A percentile compares a stretch with the other conserved stretches of the same genome.
Conservation (phyloP, 306 rosid species). For the Castanea crenata region DNA sequence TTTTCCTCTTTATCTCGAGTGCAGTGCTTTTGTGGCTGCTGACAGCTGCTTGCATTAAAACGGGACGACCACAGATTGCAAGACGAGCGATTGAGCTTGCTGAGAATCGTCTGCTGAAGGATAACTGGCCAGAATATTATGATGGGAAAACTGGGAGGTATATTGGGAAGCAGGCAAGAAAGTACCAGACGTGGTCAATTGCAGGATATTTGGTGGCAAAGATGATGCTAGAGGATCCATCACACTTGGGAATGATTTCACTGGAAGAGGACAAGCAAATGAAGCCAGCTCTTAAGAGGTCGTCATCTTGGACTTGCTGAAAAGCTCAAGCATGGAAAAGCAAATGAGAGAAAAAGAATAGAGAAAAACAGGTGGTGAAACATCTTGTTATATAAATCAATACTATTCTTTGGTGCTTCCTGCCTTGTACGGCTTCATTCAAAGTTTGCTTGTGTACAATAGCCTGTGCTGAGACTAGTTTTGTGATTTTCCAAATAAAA, state of each 20-base stretch:
- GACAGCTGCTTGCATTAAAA: conserved; percentile 90
- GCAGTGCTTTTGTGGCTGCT: conserved; percentile 86
- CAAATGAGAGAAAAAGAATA: conserved; percentile 27
- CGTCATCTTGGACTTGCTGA: conserved; percentile 83
- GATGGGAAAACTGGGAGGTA: conserved; percentile 87
- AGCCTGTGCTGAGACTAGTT: conserved; percentile 48
- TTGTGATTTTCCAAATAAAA: conserved; percentile 48
- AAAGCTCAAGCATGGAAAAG: conserved; percentile 22
- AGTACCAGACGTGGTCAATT: conserved; percentile 90
- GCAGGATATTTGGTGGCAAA: conserved; percentile 92
- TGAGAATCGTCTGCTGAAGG: conserved; percentile 79
- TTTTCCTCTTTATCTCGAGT: conserved; percentile 15
- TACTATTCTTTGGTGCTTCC: conserved; percentile 49
- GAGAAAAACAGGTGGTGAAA: conserved; percentile 48
- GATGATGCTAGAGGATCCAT: conserved; percentile 94
- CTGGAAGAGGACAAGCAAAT: conserved; percentile 91
- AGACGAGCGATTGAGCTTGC: conserved; percentile 85
- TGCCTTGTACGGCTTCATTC: conserved; percentile 44
- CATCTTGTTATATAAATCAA: conserved; percentile 43
- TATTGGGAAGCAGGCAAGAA: conserved; percentile 85
- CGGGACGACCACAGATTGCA: conserved; percentile 88
- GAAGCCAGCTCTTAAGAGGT: conserved; percentile 82
- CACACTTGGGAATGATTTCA: conserved; percentile 88
- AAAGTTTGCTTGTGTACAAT: conserved; percentile 65
- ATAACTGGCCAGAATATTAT: conserved; percentile 90